A percentile compares a stretch with the other conserved stretches of the same genome.
Evolutionary conservation across 176 grass and related monocot genomes (phyloP).

Genomic region (Thinopyrum elongatum): DNA sequence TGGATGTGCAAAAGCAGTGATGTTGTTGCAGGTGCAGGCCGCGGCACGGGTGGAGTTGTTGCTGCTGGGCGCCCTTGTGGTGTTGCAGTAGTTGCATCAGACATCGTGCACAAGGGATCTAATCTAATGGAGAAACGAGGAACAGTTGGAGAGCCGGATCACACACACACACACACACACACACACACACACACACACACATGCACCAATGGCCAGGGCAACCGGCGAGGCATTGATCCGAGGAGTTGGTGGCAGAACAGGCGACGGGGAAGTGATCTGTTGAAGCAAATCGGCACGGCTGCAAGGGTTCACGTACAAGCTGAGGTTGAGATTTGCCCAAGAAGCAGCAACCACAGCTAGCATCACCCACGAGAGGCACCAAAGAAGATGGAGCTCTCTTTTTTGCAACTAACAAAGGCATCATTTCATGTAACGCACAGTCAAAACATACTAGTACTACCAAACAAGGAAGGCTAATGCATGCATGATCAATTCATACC

Average conservation of each 20-base stretch:
- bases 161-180: too few relatives aligned
- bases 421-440: neutral
- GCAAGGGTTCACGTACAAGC: neutral
- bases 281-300: neutral
- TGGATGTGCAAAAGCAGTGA: neutral
- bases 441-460: neutral
- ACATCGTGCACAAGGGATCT: neutral
- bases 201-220: neutral
- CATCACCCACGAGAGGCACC: neutral
- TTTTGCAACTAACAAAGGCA: neutral
- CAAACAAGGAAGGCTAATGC: neutral
- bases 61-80: too few relatives aligned
- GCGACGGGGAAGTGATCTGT: neutral
- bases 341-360: neutral
- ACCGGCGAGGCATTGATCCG: neutral
- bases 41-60: conserved; percentile 29
- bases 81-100: conserved; percentile 27
- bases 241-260: neutral
- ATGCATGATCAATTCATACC: conserved; percentile 10
- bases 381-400: neutral
- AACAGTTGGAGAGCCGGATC: conserved; percentile 16
- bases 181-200: too few relatives aligned
- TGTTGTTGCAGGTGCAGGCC: neutral
- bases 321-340: neutral
- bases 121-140: conserved; percentile 23